phyloP scores from a whole-genome alignment of 495 filamentous ascomycete species.

The Opeltia flavorubescens region DNA sequence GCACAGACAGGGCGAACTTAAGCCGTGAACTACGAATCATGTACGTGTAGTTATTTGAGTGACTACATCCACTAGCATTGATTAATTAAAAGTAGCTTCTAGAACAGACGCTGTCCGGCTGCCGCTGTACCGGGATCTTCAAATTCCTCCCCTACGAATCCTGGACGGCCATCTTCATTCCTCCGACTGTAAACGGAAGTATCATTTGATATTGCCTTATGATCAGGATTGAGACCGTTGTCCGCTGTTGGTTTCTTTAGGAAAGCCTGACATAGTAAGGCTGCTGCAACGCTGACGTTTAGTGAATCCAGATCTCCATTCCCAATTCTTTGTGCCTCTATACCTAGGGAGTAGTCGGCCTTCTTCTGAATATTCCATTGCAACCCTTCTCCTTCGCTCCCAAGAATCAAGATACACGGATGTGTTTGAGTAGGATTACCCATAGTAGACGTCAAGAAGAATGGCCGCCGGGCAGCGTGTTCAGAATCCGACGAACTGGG shows the following conservation, averaged over 20 bases:
- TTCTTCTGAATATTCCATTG: conserved; percentile 40
- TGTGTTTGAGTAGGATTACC: conserved; percentile 34
- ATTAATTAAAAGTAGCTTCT: not conserved
- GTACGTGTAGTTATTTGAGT: too few species aligned
- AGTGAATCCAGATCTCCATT: conserved; percentile 54
- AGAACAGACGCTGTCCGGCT: not conserved
- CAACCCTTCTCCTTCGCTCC: conserved; percentile 70
- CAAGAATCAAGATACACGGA: conserved; percentile 68
- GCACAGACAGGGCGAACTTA: too few species aligned
- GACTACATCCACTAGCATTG: too few species aligned
- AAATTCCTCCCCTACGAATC: not conserved
- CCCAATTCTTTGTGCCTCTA: conserved; percentile 30
- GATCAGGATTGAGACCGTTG: too few species aligned
- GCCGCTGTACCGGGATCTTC: not conserved
- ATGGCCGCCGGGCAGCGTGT: not conserved
- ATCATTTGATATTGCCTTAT: not conserved
- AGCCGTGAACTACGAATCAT: too few species aligned
- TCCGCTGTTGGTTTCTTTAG: conserved; percentile 21
- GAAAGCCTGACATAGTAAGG: conserved; percentile 54
- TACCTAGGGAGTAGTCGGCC: conserved; percentile 46
- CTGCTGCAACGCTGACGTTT: conserved; percentile 79
- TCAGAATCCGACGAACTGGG: conserved; percentile 18
- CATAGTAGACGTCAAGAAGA: conserved; percentile 15
- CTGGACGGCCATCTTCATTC: not conserved
- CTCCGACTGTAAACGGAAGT: not conserved